These are phyloP conservation scores for Termitomyces sp. DNA, from an alignment of 768 basidiomycete species.

Conservation along the genomic window DNA sequence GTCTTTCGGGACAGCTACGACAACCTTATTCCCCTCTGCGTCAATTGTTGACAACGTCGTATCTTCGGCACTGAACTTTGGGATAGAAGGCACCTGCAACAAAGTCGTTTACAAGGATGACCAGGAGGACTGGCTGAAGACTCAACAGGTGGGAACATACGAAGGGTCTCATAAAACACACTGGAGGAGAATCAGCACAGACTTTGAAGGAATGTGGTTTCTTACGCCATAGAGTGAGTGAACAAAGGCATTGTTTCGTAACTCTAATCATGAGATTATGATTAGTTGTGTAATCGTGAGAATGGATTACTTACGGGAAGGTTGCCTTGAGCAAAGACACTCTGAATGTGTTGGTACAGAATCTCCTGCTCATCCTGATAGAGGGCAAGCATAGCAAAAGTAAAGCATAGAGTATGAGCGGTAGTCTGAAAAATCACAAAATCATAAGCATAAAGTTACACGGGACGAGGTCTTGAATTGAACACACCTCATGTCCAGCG, in stretches of 20 bases:
- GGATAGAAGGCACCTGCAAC: conserved; percentile 36
- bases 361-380: conserved; percentile 43
- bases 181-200: conserved; percentile 23
- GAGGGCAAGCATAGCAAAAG: conserved; percentile 41
- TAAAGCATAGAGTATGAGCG: conserved; percentile 36
- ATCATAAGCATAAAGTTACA: not conserved
- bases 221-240: conserved; percentile 39
- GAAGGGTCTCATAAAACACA: conserved; percentile 49
- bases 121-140: not conserved
- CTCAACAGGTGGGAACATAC: conserved; percentile 46
- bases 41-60: conserved; percentile 37
- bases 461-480: not conserved
- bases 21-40: conserved; percentile 34
- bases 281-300: not conserved
- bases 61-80: conserved; percentile 47
- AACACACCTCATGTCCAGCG: conserved; percentile 58
- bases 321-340: conserved; percentile 29
- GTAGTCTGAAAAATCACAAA: conserved; percentile 29
- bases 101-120: not conserved
- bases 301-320: conserved; percentile 25
- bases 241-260: conserved; percentile 41
- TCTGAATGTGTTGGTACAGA: conserved; percentile 36
- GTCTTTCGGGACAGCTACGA: conserved; percentile 43
- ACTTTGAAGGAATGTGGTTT: not conserved
- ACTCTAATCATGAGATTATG: conserved; percentile 22